phyloP scores from a whole-genome alignment of 768 basidiomycete species.

The Podaxis carcinomalis region DNA sequence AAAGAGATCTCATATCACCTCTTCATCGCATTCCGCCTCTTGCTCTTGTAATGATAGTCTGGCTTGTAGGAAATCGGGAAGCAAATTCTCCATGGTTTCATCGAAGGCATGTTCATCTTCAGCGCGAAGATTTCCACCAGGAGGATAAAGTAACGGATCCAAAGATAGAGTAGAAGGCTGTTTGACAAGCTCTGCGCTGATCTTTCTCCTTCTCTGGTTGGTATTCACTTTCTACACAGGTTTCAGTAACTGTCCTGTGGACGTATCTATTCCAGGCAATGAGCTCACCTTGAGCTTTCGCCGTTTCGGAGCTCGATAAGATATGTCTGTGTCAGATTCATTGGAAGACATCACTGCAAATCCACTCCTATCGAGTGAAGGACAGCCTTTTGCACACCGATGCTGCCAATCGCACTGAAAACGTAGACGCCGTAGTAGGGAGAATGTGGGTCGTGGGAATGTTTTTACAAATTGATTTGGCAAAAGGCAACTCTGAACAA shows the following conservation, averaged over 20 bases:
- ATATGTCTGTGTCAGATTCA: slow-evolving; percentile 3
- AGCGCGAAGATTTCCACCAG: slow-evolving; percentile 14
- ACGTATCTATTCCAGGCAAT: not conserved
- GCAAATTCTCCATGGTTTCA: slow-evolving; percentile 24
- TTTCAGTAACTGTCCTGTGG: not conserved
- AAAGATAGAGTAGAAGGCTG: slow-evolving; percentile 2
- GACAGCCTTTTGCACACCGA: not conserved
- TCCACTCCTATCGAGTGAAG: not conserved
- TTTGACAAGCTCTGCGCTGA: not conserved
- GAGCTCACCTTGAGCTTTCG: slow-evolving; percentile 7
- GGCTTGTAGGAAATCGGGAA: slow-evolving; percentile 24
- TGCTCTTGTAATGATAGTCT: slow-evolving; percentile 18
- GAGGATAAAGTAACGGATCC: slow-evolving; percentile 17
- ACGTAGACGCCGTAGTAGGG: too few relatives aligned
- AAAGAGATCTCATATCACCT: slow-evolving; percentile 14
- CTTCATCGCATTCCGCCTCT: slow-evolving; percentile 20
- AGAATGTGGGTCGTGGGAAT: not conserved
- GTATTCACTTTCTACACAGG: not conserved
- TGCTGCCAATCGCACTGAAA: not conserved
- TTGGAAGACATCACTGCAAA: not conserved
- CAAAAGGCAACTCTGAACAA: not conserved
- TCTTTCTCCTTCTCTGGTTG: not conserved
- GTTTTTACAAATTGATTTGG: not conserved
- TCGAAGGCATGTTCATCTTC: slow-evolving; percentile 24
- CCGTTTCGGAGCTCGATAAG: not conserved